Conservation (phyloP, 176 grass and related monocot species). For the Coix lacrymajobi region DNA sequence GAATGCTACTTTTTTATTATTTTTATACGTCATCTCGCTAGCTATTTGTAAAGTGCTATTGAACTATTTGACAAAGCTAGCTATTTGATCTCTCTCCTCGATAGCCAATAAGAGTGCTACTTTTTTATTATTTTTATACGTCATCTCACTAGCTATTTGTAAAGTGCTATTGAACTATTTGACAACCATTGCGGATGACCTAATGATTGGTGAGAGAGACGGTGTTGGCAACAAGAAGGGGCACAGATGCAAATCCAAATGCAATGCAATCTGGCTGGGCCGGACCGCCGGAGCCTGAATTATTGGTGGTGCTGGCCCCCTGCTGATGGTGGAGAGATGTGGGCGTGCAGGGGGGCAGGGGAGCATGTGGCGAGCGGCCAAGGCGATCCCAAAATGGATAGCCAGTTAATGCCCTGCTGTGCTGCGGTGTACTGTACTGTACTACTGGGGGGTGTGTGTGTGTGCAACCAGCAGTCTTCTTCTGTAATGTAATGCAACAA, state of each 20-base stretch:
- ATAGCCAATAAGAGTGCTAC: no score
- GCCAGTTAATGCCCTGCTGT: not conserved
- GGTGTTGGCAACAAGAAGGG: not conserved
- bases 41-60: no score
- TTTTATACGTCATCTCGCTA: no score
- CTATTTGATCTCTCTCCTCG: no score
- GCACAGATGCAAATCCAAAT: no score
- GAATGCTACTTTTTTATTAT: no score
- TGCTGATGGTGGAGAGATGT: not conserved
- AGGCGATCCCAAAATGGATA: conserved; percentile 22
- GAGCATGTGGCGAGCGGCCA: conserved; percentile 27
- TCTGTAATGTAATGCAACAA: not conserved
- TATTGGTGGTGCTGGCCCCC: not conserved
- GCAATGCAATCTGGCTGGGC: not conserved
- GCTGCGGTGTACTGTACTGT: not conserved
- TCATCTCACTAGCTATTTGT: no score
- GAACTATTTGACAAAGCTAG: no score
- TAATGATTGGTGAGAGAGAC: conserved; percentile 4
- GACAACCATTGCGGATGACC: no score
- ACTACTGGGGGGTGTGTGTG: not conserved
- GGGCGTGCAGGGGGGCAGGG: conserved; percentile 45
- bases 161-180: no score
- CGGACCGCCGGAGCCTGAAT: not conserved
- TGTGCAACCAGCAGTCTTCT: not conserved
- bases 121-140: no score